phyloP scores from a whole-genome alignment of 257 asterid genomes.

The Schizonepeta tenuifolia region DNA sequence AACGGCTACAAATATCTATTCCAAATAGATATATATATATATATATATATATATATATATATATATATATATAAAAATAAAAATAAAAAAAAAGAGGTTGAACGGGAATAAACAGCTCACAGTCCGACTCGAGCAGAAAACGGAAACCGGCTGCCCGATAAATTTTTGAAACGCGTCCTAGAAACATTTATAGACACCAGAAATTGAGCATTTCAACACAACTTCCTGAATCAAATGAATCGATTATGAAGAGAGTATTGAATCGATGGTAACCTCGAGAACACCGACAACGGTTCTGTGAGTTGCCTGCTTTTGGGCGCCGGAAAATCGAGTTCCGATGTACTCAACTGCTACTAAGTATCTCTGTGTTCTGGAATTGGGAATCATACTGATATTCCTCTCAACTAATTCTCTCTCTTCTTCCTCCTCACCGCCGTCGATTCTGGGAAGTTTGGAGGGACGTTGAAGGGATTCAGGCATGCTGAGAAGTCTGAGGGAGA shows the following conservation, averaged over 20 bases:
- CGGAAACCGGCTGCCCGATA: slow-evolving; percentile 79
- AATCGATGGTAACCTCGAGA: slow-evolving; percentile 53
- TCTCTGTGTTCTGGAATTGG: slow-evolving; percentile 59
- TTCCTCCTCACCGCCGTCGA: slow-evolving; percentile 43
- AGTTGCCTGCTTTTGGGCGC: slow-evolving; percentile 80
- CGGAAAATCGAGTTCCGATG: slow-evolving; percentile 82
- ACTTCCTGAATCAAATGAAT: neutral
- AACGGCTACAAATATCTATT: neutral
- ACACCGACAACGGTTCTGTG: slow-evolving; percentile 86
- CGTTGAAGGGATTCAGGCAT: slow-evolving; percentile 49
- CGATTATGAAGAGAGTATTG: neutral
- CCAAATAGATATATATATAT: neutral
- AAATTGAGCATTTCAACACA: neutral
- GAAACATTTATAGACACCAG: neutral
- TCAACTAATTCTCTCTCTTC: slow-evolving; percentile 30
- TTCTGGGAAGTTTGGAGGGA: slow-evolving; percentile 53
- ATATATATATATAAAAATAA: neutral
- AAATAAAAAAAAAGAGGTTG: neutral
- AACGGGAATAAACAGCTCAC: slow-evolving; percentile 48
- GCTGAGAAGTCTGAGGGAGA: slow-evolving; percentile 24
- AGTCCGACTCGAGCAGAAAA: slow-evolving; percentile 91
- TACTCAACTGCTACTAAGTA: slow-evolving; percentile 86
- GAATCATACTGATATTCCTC: slow-evolving; percentile 44
- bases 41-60: too few relatives aligned
- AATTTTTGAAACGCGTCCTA: slow-evolving; percentile 83